phyloP scores from a whole-genome alignment of 2,329 filamentous ascomycete species.

The Chaetothyriales sp. region DNA sequence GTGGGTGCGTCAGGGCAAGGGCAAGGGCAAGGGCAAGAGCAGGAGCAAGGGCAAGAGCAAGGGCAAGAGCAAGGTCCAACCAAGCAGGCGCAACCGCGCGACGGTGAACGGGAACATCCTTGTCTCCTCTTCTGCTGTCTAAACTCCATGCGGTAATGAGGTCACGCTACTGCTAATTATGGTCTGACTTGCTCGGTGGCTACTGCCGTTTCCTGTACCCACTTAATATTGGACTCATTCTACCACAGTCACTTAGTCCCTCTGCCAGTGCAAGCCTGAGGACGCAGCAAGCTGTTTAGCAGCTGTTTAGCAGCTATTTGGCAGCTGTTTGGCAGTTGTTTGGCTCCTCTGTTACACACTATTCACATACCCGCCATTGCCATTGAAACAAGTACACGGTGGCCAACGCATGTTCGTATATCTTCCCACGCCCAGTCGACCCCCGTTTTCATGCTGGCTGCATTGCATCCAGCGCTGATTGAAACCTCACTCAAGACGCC shows the following conservation, averaged over 20 bases:
- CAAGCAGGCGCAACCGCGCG: neutral
- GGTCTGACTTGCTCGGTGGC: too few relatives aligned
- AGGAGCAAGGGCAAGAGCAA: neutral
- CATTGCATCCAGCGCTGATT: neutral
- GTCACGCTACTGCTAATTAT: neutral
- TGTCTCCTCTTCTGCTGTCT: neutral
- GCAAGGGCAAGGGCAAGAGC: neutral
- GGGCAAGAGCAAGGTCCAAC: neutral
- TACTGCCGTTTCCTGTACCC: too few relatives aligned
- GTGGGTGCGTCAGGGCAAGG: neutral
- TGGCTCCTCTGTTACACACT: neutral
- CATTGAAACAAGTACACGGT: neutral
- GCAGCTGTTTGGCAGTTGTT: too few relatives aligned
- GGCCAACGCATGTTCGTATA: neutral
- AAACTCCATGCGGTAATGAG: neutral
- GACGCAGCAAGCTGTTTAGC: too few relatives aligned
- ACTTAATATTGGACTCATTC: too few relatives aligned
- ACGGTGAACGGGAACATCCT: neutral
- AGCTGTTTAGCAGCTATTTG: too few relatives aligned
- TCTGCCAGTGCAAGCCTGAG: too few relatives aligned
- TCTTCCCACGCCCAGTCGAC: neutral
- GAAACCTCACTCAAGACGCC: neutral
- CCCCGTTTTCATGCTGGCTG: neutral
- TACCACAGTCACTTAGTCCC: too few relatives aligned
- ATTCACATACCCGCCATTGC: neutral